A percentile compares a stretch with the other conserved stretches of the same genome.
These are phyloP conservation scores for Populus ilicifolia DNA, from an alignment of 345 rosid genomes.

Conservation along the genomic window DNA sequence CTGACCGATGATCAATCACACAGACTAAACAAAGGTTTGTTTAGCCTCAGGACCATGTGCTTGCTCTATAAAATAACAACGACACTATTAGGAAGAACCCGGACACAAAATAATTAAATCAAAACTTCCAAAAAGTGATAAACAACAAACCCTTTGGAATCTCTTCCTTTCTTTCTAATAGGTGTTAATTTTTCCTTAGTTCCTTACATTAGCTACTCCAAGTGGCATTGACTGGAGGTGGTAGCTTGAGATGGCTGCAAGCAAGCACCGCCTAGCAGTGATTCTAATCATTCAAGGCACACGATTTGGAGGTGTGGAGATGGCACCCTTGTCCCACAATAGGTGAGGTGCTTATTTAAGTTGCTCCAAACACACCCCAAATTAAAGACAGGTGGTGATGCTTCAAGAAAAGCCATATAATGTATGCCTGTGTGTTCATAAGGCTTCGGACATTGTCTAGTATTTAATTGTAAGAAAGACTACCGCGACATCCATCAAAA, in stretches of 20 bases:
- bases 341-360: constrained; percentile 5
- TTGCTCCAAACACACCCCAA: constrained; percentile 33
- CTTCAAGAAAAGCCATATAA: constrained; percentile 24
- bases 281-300: constrained; percentile 32
- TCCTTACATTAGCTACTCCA: constrained; percentile 14
- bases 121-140: constrained; percentile 8
- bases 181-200: background rate
- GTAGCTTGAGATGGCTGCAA: constrained; percentile 34
- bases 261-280: constrained; percentile 10
- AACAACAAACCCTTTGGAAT: constrained; percentile 21
- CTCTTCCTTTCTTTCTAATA: constrained; percentile 3
- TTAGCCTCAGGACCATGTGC: constrained; percentile 36
- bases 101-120: constrained; percentile 11
- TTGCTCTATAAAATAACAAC: constrained; percentile 8
- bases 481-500: background rate
- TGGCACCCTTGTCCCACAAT: background rate
- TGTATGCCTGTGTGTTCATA: constrained; percentile 3
- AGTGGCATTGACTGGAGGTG: constrained; percentile 29
- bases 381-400: constrained; percentile 35
- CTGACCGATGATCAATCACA: constrained; percentile 11
- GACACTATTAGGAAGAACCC: constrained; percentile 5
- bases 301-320: no score
- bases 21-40: constrained; percentile 2
- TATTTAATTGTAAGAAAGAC: constrained; percentile 13
- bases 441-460: constrained; percentile 7